Conservation (phyloP, 2,329 filamentous ascomycete genomes). For the Mollisia scopiformis region DNA sequence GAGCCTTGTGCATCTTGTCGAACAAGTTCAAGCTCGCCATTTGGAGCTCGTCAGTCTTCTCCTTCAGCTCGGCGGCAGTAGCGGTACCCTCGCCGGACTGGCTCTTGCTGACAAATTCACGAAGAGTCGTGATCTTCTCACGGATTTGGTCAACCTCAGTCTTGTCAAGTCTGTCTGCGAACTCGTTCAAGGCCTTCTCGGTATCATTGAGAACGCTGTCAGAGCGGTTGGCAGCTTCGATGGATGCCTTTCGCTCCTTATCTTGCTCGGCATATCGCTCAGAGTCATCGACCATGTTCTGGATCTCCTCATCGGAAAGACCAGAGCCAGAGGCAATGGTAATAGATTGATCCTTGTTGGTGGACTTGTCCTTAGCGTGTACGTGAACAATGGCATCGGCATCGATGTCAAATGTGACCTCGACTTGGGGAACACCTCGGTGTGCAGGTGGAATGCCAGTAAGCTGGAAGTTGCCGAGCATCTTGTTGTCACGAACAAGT, state of each 20-base stretch:
- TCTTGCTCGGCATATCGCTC: conserved; percentile 95
- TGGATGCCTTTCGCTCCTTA: conserved; percentile 94
- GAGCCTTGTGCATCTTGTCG: conserved; percentile 99
- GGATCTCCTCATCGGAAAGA: conserved; percentile 91
- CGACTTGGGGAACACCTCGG: conserved; percentile 93
- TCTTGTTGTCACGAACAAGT: conserved; percentile 97
- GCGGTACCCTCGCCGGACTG: conserved; percentile 87
- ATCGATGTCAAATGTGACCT: conserved; percentile 99
- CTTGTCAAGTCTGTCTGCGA: conserved; percentile 96
- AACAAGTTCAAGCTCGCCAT: conserved; percentile 94
- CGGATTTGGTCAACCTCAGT: conserved; percentile 88
- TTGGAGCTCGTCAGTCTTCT: conserved; percentile 98
- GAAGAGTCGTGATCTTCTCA: conserved; percentile 87
- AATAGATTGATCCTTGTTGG: conserved; percentile 99
- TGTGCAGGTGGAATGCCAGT: conserved; percentile 95
- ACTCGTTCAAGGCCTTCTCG: conserved; percentile 97
- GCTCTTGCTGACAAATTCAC: conserved; percentile 91
- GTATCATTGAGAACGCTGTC: conserved; percentile 97
- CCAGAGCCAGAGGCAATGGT: conserved; percentile 97
- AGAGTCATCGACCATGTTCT: conserved; percentile 96
- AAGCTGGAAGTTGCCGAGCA: conserved; percentile 98
- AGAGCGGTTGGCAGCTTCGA: conserved; percentile 96
- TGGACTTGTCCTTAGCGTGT: conserved; percentile 98
- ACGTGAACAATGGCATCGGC: conserved; percentile 98
- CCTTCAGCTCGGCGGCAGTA: conserved; percentile 92